Evolutionary conservation across 768 basidiomycete species (phyloP), one percentile per base, ranked within the genome.

Genomic region (Glaciozyma martinii): DNA sequence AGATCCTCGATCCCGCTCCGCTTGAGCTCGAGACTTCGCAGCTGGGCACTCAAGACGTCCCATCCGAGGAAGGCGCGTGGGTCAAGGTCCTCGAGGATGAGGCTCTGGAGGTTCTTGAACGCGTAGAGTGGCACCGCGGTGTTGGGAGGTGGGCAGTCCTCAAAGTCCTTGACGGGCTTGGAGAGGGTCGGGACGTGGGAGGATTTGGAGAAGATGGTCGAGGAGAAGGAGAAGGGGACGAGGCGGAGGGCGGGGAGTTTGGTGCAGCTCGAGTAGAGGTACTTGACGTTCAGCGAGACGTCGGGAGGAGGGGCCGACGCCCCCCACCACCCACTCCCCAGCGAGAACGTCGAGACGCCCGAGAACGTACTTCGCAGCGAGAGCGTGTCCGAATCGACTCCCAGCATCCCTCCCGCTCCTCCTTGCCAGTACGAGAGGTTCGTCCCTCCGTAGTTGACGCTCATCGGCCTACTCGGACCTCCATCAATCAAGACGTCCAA

Each of bases 181-280:
- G 46, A 1, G 52, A 27, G 32, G n/a, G 63, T 53, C 27, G 56
- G 55, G 2, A 63, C 21, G 15, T 56, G n/a, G 32, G 61, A 58
- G 23, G 58, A 21, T 8, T 27, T 21, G 13, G 49, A 21, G 47
- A 10, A 10, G 0, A 40, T n/a, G 18, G 56, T 18, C 16, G 57
- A 25, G 23, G 52, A 37, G 61, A 72, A 59, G 33, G 56, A n/a
- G 59, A 66, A 63, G 7, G 66, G 63, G 15, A 61, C 52, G 53
- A 71, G 62, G 56, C 66, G 78, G 46, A 94, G 79, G 2, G 90
- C 86, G 21, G 91, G 91, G 0, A 95, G 79, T 77, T 88, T 90
- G 52, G 90, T 95, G 79, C 94, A 90, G 74, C 85, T 83, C 75
- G 89, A 90, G 78, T 85, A 94, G 67, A 93, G 81, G 76, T 85